Evolutionary conservation across 2,329 filamentous ascomycete species (phyloP).

Genomic region (Colletotrichum noveboracense): DNA sequence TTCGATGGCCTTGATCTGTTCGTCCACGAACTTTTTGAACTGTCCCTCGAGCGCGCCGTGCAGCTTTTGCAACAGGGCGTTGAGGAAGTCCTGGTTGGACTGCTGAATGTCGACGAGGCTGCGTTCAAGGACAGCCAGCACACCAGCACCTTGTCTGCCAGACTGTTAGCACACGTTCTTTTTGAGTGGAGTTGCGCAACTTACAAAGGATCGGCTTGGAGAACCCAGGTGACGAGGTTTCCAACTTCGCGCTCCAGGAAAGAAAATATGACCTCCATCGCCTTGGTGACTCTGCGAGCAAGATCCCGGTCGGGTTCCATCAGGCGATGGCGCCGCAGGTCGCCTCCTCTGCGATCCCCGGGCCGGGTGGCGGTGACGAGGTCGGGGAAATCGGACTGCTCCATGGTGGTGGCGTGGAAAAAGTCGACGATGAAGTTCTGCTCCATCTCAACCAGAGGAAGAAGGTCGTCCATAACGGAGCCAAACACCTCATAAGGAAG

Average conservation of each 20-base stretch:
- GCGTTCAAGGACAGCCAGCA: constrained; percentile 80
- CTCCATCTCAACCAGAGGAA: constrained; percentile 86
- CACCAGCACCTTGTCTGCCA: constrained; percentile 82
- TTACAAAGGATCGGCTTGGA: constrained; percentile 81
- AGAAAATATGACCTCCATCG: constrained; percentile 87
- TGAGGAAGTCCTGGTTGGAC: constrained; percentile 91
- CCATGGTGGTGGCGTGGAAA: constrained; percentile 90
- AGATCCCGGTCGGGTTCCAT: constrained; percentile 90
- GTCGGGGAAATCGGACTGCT: constrained; percentile 83
- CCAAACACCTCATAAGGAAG: constrained; percentile 83
- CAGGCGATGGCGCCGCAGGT: constrained; percentile 74
- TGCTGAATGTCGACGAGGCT: constrained; percentile 82
- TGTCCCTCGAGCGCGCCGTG: constrained; percentile 75
- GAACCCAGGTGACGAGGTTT: constrained; percentile 81
- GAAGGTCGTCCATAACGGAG: constrained; percentile 79
- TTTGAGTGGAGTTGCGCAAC: constrained; percentile 36
- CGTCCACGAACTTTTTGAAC: constrained; percentile 90
- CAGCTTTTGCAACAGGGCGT: constrained; percentile 78
- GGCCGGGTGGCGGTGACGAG: constrained; percentile 71
- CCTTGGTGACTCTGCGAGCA: constrained; percentile 81
- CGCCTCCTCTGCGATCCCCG: constrained; percentile 71
- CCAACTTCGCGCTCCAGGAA: constrained; percentile 83
- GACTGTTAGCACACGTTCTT: constrained; percentile 16
- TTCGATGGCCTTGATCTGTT: constrained; percentile 94
- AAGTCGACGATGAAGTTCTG: constrained; percentile 98